Conservation (phyloP, 176 grass and related monocot species). For the Oryza coarctata region DNA sequence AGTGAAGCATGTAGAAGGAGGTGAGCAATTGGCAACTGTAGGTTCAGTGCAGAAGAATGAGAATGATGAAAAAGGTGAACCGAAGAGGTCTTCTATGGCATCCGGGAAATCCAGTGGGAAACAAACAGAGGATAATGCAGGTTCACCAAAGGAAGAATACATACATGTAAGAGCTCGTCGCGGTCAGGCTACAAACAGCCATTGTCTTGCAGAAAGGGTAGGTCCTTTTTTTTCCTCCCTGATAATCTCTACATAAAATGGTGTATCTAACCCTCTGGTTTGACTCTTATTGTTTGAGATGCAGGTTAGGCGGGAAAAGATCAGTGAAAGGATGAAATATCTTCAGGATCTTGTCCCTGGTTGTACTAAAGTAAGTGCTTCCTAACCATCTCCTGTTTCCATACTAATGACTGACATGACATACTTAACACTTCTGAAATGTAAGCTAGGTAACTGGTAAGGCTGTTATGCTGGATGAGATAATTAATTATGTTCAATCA, state of each 20-base stretch:
- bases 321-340: conserved; percentile 81
- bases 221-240: background rate
- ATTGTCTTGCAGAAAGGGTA: conserved; percentile 92
- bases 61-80: conserved; percentile 25
- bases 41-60: conserved; percentile 33
- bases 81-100: conserved; percentile 15
- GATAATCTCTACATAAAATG: background rate
- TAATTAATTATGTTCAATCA: conserved; percentile 83
- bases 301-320: conserved; percentile 82
- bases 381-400: conserved; percentile 1
- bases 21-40: conserved; percentile 7
- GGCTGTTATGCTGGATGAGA: conserved; percentile 81
- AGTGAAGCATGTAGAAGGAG: conserved; percentile 38
- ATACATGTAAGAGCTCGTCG: conserved; percentile 79
- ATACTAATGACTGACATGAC: background rate
- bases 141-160: conserved; percentile 52
- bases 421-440: conserved; percentile 2
- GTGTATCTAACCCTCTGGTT: conserved; percentile 2
- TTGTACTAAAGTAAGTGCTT: conserved; percentile 67
- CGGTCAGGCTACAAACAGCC: conserved; percentile 83
- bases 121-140: conserved; percentile 41
- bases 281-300: conserved; percentile 23
- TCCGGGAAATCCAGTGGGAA: conserved; percentile 46
- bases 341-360: conserved; percentile 91
- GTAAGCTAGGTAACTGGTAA: conserved; percentile 66